A percentile compares a stretch with the other conserved stretches of the same genome.
These are phyloP conservation scores for Diospyros lotus DNA, from an alignment of 148 eudicot species.

Conservation along the genomic window DNA sequence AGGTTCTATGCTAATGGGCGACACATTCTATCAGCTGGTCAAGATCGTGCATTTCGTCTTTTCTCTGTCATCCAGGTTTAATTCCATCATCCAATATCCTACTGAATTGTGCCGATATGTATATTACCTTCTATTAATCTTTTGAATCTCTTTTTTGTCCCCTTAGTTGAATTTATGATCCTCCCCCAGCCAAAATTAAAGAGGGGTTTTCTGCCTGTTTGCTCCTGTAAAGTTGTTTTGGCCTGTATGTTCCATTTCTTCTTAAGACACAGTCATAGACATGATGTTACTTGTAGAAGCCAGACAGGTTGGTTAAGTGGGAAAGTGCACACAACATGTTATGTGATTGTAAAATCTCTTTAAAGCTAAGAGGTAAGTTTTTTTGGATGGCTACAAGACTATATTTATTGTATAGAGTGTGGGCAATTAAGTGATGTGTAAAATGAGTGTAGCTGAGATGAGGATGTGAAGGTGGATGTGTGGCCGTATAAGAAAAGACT, in stretches of 20 bases:
- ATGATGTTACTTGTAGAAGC: no score
- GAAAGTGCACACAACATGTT: no score
- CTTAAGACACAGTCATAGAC: not conserved
- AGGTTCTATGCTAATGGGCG: conserved; percentile 96
- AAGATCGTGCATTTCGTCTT: conserved; percentile 97
- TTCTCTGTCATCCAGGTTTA: conserved; percentile 90
- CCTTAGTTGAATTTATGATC: not conserved
- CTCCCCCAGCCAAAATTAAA: not conserved
- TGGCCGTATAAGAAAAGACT: no score
- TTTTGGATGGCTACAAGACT: no score
- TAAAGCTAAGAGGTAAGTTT: no score
- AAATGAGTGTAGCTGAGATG: no score
- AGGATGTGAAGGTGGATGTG: no score
- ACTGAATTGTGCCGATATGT: not conserved
- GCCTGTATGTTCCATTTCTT: not conserved
- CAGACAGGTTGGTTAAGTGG: no score
- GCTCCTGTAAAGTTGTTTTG: not conserved
- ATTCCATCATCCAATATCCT: not conserved
- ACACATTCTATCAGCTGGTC: conserved; percentile 96
- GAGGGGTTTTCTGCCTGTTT: not conserved
- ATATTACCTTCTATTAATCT: not conserved
- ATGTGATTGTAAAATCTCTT: no score
- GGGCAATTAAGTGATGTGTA: no score
- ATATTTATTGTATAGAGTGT: no score
- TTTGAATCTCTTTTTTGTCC: not conserved